Base-by-base conservation (phyloP, 2,329 filamentous ascomycete genomes). In the Verticillium zaregamsianum region DNA sequence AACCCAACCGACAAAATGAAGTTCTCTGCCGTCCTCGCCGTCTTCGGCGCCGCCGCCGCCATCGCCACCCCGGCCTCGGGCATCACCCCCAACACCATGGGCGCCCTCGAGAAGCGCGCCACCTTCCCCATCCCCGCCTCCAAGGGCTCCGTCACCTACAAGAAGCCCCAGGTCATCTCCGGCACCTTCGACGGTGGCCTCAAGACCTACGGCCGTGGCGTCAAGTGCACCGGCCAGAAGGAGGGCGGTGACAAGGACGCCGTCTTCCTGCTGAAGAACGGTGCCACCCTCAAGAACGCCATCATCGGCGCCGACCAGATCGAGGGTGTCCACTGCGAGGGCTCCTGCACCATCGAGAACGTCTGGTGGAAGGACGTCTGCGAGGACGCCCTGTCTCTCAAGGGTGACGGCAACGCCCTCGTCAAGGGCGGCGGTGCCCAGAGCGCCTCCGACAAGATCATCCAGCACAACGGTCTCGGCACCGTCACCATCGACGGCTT, bases 281-380 rank as follows among this genome's bases (percentile, higher is more conserved):
- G 79, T 5, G 79, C 77, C 3, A 79, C 73, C 2, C 71, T 81
- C 55, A 72, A 70, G 57, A 81, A 81, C 63, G 79, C 77, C 25
- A 77, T 81, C 61, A 81, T 81, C 20, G 79, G 79, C 35, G 68
- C 71, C 31, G 70, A 79, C 67, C 78, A 81, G 61, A 70, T 68
- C n/a, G 79, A 81, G 67, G 79, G 79, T 32, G 72, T 81, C 5
- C 78, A 81, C 71, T 81, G 79, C 68, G 65, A 73, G 39, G 79
- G 79, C 3, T 57, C 71, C 1, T 80, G 79, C 67, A 79, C 68
- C 2, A 67, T 80, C 9, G 71, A 77, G 65, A 78, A 76, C n/a
- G 80, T 82, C 52, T 82, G 80, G 80, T 83, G 80, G 62, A 75
- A 77, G 59, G 75, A 79, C 32, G 78, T 81, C 57, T 80, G 79